A percentile compares a stretch with the other conserved stretches of the same genome.
These are phyloP conservation scores for Globisporangium paddicum DNA, from an alignment of 352 stramenopile genomes.

Conservation along the genomic window DNA sequence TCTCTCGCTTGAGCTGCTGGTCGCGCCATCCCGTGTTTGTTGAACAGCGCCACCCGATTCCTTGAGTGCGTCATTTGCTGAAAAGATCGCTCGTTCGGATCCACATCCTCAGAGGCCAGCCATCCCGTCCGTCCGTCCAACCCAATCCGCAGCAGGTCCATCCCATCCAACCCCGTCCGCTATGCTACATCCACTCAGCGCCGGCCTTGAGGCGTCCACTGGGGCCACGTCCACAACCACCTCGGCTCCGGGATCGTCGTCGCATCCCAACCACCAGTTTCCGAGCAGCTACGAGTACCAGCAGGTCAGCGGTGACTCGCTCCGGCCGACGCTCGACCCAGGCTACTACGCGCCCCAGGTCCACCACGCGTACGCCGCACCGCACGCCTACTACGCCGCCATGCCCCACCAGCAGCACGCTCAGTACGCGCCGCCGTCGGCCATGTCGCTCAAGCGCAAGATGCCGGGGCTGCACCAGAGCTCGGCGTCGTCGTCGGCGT, in stretches of 20 bases:
- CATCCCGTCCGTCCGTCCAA: not conserved
- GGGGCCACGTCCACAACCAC: not conserved
- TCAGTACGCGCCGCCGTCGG: constrained; percentile 19
- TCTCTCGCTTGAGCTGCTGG: too few relatives aligned
- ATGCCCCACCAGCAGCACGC: constrained; percentile 4
- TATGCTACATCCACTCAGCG: constrained; percentile 13
- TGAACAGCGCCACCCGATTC: constrained; percentile 9
- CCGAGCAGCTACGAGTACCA: constrained; percentile 22
- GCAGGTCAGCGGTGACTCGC: constrained; percentile 26
- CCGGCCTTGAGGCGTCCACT: constrained; percentile 1
- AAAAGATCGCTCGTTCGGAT: constrained; percentile 14
- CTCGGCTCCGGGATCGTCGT: not conserved
- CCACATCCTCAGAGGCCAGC: too few relatives aligned
- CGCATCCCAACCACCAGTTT: constrained; percentile 10
- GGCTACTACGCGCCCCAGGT: constrained; percentile 29
- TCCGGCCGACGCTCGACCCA: constrained; percentile 22
- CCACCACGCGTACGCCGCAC: constrained; percentile 21
- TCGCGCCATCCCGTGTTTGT: constrained; percentile 5
- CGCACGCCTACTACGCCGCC: constrained; percentile 13
- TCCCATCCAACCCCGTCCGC: not conserved
- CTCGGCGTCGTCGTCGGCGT: constrained; percentile 7
- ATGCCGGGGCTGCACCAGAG: constrained; percentile 14
- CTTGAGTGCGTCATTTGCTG: constrained; percentile 16
- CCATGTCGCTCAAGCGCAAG: constrained; percentile 36
- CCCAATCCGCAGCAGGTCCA: constrained; percentile 1